Evolutionary conservation across 78 protist species (phyloP).

Genomic region (Monosiga brevicollis): DNA sequence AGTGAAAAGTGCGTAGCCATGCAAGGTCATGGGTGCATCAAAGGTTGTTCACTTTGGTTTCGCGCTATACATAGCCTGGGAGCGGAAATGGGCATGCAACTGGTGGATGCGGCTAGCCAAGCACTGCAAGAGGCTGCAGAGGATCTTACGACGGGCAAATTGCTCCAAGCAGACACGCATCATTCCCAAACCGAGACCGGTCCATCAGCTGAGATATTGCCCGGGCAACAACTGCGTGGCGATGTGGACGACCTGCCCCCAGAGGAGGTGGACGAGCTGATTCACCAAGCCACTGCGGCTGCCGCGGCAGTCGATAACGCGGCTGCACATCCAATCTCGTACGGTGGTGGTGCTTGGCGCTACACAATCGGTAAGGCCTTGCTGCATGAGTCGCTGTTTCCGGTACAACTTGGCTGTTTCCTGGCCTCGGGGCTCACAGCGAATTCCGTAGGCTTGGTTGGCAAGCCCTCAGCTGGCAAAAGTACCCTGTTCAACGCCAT

Average conservation of each 20-base stretch:
- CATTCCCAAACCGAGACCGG: too few relatives aligned
- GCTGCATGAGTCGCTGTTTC: background rate
- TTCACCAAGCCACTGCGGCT: background rate
- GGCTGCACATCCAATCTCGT: background rate
- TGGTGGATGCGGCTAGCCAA: background rate
- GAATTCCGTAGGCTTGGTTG: conserved; percentile 44
- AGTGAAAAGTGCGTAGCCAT: too few relatives aligned
- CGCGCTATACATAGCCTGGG: background rate
- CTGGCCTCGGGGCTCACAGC: background rate
- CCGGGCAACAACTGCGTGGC: background rate
- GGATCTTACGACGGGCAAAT: background rate
- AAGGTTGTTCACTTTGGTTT: too few relatives aligned
- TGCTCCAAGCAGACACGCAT: background rate
- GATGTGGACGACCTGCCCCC: background rate
- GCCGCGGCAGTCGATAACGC: background rate
- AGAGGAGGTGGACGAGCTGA: background rate
- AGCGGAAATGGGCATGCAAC: background rate
- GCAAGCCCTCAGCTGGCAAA: conserved; percentile 77
- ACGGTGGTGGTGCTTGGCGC: background rate
- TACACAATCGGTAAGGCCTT: background rate
- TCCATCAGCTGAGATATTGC: too few relatives aligned
- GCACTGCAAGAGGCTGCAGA: background rate
- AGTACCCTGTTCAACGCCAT: conserved; percentile 71
- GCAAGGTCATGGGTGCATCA: too few relatives aligned
- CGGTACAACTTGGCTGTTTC: too few relatives aligned